Base-by-base conservation (phyloP, 2,329 filamentous ascomycete genomes). In the Xylariales sp. region DNA sequence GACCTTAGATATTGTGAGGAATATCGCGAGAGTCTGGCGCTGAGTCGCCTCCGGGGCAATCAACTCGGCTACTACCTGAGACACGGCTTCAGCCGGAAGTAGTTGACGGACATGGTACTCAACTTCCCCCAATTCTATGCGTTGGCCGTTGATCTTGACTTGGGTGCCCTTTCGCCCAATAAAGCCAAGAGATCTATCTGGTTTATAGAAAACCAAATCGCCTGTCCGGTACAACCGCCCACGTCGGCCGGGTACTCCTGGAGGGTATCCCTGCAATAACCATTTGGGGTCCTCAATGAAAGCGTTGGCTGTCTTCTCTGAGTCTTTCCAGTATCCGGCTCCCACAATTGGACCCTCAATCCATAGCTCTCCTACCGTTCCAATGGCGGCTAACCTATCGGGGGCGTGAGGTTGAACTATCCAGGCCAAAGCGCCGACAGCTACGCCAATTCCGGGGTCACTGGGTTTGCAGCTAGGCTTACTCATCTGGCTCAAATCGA, bases 71-170 rank as follows among this genome's bases (percentile, higher is more conserved):
- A 27, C n/a, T n/a, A 27, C 24, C 24, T 27, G 24, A 8, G 24
- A 8, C 24, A n/a, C n/a, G 8, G 24, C 24, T n/a, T n/a, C n/a
- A n/a, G n/a, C n/a, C 8, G 24, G 24, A 8, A 27, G 8, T 8
- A 8, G 8, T n/a, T n/a, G 24, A 8, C 24, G 24, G 29, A 50
- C 28, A 20, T 54, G 54, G 36, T 61, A 59, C 54, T 65, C 72
- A 28, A 66, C 66, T 51, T 66, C 69, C 15, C 59, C 65, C 40
- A 68, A 54, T 56, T 66, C 74, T 46, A 70, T 57, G 45, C 69
- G 47, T 41, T 62, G 73, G 32, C 75, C 76, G 24, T 65, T 62
- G 15, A 75, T 52, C 50, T 75, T 75, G 34, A 71, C 60, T 48
- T 74, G 70, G 2, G 61, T 61, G 50, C 74, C 71, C 42, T 67